Percentiles rank a stretch among this genome's conserved stretches.
These are phyloP conservation scores for Zygotorulaspora mrakii DNA, from an alignment of 1,139 yeast genomes.

Conservation along the genomic window DNA sequence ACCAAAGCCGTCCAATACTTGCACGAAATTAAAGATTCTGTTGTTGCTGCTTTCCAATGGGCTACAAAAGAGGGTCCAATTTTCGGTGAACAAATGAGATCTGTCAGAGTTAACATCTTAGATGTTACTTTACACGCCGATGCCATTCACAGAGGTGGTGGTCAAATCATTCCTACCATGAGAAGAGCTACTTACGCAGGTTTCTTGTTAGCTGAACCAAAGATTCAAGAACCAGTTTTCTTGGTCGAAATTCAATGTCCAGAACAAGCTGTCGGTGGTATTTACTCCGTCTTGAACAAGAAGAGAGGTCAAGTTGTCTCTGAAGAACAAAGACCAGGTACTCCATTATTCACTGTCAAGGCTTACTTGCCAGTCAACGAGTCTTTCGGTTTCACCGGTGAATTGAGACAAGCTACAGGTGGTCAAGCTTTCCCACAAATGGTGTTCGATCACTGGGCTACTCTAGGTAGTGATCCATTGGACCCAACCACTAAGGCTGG, in stretches of 20 bases:
- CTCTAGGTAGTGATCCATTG: constrained; percentile 86
- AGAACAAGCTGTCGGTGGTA: constrained; percentile 99
- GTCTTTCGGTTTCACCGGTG: constrained; percentile 99
- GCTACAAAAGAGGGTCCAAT: constrained; percentile 99
- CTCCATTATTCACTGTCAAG: constrained; percentile 98
- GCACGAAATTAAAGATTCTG: constrained; percentile 98
- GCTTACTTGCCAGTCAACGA: constrained; percentile 99
- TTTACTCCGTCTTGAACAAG: constrained; percentile 98
- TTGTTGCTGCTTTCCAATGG: constrained; percentile 99
- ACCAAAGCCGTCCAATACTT: constrained; percentile 99
- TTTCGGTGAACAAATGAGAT: constrained; percentile 94
- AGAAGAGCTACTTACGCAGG: constrained; percentile 99
- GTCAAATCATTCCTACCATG: constrained; percentile 99
- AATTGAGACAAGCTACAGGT: constrained; percentile 99
- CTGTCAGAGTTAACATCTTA: constrained; percentile 94
- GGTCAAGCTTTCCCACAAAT: constrained; percentile 99
- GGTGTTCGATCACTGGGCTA: constrained; percentile 98
- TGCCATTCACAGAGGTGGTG: constrained; percentile 99
- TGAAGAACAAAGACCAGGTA: constrained; percentile 99
- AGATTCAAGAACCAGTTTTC: constrained; percentile 99
- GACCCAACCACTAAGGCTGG: constrained; percentile 95
- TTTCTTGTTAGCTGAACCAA: constrained; percentile 96
- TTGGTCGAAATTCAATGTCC: constrained; percentile 99
- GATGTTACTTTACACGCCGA: constrained; percentile 99
- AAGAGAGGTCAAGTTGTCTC: constrained; percentile 99